Percentiles rank a stretch among this genome's conserved stretches.
phyloP scores from a whole-genome alignment of 2,329 filamentous ascomycete genomes.

The Penicillium polonicum region DNA sequence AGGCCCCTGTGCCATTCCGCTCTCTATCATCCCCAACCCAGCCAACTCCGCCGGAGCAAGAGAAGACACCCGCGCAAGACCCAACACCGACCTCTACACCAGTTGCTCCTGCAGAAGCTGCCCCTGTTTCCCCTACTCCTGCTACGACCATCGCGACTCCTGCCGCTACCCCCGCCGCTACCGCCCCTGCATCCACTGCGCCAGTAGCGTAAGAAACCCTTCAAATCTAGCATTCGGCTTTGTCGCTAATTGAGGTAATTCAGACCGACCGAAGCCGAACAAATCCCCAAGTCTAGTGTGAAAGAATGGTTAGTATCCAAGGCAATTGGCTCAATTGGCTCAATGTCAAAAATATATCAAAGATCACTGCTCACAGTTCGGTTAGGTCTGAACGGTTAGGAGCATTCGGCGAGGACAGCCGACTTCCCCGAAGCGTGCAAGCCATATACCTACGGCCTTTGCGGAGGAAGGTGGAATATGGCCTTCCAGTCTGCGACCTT shows the following conservation, averaged over 20 bases:
- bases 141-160: neutral
- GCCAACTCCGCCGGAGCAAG: constrained; percentile 16
- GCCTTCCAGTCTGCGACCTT: constrained; percentile 82
- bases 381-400: constrained; percentile 40
- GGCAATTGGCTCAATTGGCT: neutral
- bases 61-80: constrained; percentile 9
- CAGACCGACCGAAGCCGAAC: constrained; percentile 16
- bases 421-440: constrained; percentile 76
- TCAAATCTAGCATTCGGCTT: neutral
- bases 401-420: constrained; percentile 41
- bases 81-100: constrained; percentile 4
- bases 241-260: constrained; percentile 8
- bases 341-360: neutral
- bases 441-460: constrained; percentile 83
- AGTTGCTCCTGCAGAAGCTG: neutral
- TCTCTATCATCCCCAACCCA: constrained; percentile 24
- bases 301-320: constrained; percentile 34
- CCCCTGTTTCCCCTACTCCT: neutral
- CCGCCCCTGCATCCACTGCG: constrained; percentile 1
- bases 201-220: constrained; percentile 14
- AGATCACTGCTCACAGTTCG: constrained; percentile 9
- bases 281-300: constrained; percentile 15
- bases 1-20: constrained; percentile 21
- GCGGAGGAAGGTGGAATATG: constrained; percentile 69
- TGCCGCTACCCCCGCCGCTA: neutral